Evolutionary conservation across 2,329 filamentous ascomycete genomes (phyloP), one percentile per base, ranked within the genome.

Genomic region (Colletotrichum sp.): DNA sequence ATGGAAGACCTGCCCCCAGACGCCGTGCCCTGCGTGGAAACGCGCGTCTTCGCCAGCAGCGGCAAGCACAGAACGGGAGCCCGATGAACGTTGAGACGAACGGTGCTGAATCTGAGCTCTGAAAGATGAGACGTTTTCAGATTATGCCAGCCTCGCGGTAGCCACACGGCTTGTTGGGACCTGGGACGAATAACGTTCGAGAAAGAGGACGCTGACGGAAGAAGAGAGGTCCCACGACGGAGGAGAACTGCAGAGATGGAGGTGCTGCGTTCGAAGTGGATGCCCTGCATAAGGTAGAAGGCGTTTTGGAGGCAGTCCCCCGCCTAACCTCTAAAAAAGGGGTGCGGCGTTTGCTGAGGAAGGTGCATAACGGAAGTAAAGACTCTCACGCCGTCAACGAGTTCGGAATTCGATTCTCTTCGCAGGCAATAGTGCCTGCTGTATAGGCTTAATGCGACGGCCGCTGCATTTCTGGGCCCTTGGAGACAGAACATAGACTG

Each of bases 51-150:
- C 85, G 87, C 67, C 86, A 86, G 78, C 80, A 80, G 71, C 82
- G 87, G 75, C 88, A 88, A 78, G 84, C 84, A 55, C 87, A 89
- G 78, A 90, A 90, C 78, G 90, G 89, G 49, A 92, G 90, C 78
- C 89, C 90, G 6, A 92, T 92, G 89, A 85, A 86, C 6, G 78
- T 90, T 66, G 91, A 91, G 78, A 84, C 89, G 6, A 91, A 91
- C 76, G 90, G 89, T 69, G 90, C 87, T 72, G 90, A 92, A 81
- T 90, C 90, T 39, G 90, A 91, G 83, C 87, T 92, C 69, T 89
- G 80, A 79, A 57, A 39, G 18, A n/a, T 26, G 39, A 36, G n/a
- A 30, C 21, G 12, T 39, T 28, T 7, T 52, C n/a, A 16, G 39
- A 52, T 16, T 6, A 65, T 39, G 21, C 18, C 10, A 21, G 59